A percentile compares a stretch with the other conserved stretches of the same genome.
These are phyloP conservation scores for Pontederia crassipes DNA, from an alignment of 176 grass and related monocot species.

Conservation along the genomic window DNA sequence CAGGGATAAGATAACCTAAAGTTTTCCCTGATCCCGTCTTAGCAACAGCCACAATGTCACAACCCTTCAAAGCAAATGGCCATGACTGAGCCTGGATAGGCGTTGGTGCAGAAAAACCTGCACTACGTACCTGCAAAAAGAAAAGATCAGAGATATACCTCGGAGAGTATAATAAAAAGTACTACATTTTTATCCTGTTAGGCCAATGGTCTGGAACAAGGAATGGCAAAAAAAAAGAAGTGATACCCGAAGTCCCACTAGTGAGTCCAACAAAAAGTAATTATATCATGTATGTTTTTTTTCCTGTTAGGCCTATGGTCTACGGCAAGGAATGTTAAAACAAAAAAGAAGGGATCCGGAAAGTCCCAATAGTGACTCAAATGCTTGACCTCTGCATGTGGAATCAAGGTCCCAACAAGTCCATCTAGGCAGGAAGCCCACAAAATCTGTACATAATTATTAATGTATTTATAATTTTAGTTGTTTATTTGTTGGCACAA, in stretches of 20 bases:
- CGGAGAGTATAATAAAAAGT: not conserved
- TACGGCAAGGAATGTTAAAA: not conserved
- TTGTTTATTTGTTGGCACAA: too few relatives aligned
- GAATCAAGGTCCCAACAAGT: too few relatives aligned
- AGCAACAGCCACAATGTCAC: constrained; percentile 79
- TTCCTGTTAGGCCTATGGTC: constrained; percentile 4
- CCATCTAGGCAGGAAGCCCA: too few relatives aligned
- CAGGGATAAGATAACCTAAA: constrained; percentile 82
- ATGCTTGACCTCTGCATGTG: too few relatives aligned
- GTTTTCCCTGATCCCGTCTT: constrained; percentile 98
- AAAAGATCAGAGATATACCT: not conserved
- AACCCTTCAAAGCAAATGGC: constrained; percentile 67
- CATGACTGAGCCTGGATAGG: constrained; percentile 94
- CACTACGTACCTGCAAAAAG: constrained; percentile 43
- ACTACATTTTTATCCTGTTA: constrained; percentile 6
- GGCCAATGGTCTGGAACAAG: not conserved
- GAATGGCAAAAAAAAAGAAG: too few relatives aligned
- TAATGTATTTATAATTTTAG: too few relatives aligned
- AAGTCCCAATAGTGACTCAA: too few relatives aligned
- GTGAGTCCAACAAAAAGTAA: not conserved
- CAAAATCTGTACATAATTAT: too few relatives aligned
- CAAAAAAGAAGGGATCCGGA: too few relatives aligned
- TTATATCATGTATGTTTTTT: not conserved
- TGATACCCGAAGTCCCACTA: too few relatives aligned
- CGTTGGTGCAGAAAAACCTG: constrained; percentile 59